Percentiles rank a stretch among this genome's conserved stretches.
Evolutionary conservation across 345 rosid species (phyloP).

Genomic region (Salix viminalis): DNA sequence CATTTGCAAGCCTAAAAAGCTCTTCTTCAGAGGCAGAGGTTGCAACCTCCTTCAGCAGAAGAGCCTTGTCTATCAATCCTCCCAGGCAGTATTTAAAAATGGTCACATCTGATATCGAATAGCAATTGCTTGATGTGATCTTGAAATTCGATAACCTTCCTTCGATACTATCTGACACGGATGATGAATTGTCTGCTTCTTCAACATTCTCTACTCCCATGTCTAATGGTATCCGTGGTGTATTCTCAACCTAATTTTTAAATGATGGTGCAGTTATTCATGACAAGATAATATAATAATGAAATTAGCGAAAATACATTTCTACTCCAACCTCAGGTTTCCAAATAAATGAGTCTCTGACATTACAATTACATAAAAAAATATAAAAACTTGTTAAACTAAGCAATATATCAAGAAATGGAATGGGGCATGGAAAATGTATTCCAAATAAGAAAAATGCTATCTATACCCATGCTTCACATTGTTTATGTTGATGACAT

Average conservation of each 20-base stretch:
- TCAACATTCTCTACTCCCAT: constrained; percentile 32
- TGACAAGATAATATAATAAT: background rate
- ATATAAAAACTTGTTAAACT: background rate
- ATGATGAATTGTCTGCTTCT: constrained; percentile 42
- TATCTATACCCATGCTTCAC: background rate
- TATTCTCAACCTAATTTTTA: constrained; percentile 34
- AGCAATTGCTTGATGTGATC: constrained; percentile 29
- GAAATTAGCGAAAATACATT: background rate
- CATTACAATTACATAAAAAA: background rate
- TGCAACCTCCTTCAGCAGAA: constrained; percentile 75
- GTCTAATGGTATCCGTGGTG: constrained; percentile 25
- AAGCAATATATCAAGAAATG: background rate
- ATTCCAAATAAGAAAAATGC: background rate
- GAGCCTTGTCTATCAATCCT: constrained; percentile 61
- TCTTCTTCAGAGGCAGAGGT: constrained; percentile 55
- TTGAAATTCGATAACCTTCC: constrained; percentile 40
- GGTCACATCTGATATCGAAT: constrained; percentile 52
- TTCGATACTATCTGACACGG: constrained; percentile 59
- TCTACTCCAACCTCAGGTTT: background rate
- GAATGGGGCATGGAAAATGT: background rate
- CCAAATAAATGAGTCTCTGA: background rate
- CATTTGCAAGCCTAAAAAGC: constrained; percentile 62
- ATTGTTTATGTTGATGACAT: background rate
- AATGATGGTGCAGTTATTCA: background rate
- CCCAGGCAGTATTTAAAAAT: constrained; percentile 82